phyloP scores from a whole-genome alignment of 257 asterid genomes.

The Perilla frutescens region DNA sequence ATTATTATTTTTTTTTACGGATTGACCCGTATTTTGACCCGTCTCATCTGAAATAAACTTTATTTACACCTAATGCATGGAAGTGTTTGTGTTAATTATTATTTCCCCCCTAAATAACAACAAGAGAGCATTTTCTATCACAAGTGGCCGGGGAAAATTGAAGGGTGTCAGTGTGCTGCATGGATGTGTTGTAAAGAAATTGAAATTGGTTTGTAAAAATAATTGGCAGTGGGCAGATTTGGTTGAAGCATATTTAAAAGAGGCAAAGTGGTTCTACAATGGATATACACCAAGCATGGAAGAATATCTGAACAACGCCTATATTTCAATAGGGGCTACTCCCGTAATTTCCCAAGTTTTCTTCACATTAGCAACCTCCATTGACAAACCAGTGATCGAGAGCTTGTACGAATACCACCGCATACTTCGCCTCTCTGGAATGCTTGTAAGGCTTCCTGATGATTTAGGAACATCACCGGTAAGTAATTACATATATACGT shows the following conservation, averaged over 20 bases:
- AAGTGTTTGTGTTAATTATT: too few relatives aligned
- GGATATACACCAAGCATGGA: constrained; percentile 42
- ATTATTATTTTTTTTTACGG: too few relatives aligned
- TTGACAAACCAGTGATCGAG: constrained; percentile 38
- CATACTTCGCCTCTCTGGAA: constrained; percentile 38
- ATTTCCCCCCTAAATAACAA: too few relatives aligned
- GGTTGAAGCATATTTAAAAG: constrained; percentile 37
- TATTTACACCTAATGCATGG: too few relatives aligned
- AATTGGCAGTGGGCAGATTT: constrained; percentile 42
- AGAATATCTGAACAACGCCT: constrained; percentile 49
- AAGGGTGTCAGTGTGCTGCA: too few relatives aligned
- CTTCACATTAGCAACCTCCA: constrained; percentile 36
- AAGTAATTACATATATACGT: not conserved
- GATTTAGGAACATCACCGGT: constrained; percentile 58
- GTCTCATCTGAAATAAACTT: too few relatives aligned
- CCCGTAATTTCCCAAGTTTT: constrained; percentile 38
- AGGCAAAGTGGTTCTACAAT: constrained; percentile 45
- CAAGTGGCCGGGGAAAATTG: too few relatives aligned
- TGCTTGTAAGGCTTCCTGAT: constrained; percentile 41
- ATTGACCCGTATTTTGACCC: too few relatives aligned
- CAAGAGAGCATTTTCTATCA: too few relatives aligned
- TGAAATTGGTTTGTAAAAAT: too few relatives aligned
- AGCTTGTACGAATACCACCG: constrained; percentile 31
- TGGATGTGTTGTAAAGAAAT: too few relatives aligned
- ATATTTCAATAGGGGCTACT: constrained; percentile 45